Conservation (phyloP, 2,329 filamentous ascomycete species). For the Paecilomyces sp. region DNA sequence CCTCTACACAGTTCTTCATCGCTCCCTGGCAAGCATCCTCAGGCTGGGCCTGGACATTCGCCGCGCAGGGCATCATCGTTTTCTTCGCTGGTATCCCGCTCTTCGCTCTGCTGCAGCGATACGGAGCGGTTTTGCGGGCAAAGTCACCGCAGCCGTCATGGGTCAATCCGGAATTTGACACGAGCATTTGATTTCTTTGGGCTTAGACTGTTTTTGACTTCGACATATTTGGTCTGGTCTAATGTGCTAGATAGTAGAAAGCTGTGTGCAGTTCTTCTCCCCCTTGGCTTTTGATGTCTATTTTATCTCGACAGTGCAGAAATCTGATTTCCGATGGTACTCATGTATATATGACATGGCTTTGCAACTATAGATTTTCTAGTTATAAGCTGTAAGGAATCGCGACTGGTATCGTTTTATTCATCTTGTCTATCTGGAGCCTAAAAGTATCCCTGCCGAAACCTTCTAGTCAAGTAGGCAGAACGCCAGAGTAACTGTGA, state of each 20-base stretch:
- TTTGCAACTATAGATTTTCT: not conserved
- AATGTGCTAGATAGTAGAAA: too few species aligned
- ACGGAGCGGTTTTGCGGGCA: conserved; percentile 30
- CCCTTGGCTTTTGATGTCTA: not conserved
- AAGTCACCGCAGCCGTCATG: conserved; percentile 34
- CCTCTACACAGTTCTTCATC: conserved; percentile 41
- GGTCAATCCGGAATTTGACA: conserved; percentile 40
- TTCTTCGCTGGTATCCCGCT: conserved; percentile 32
- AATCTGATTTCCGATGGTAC: too few species aligned
- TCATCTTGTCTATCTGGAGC: not conserved
- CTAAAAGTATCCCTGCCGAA: not conserved
- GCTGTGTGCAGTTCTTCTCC: not conserved
- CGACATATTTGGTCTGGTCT: too few species aligned
- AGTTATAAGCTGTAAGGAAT: conserved; percentile 1
- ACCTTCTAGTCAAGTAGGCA: not conserved
- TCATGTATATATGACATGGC: not conserved
- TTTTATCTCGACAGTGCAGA: too few species aligned
- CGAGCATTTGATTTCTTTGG: not conserved
- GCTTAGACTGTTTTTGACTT: too few species aligned
- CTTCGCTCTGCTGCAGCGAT: conserved; percentile 34
- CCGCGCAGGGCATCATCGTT: conserved; percentile 42
- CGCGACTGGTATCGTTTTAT: conserved; percentile 8
- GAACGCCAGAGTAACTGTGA: not conserved
- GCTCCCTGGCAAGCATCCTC: conserved; percentile 38
- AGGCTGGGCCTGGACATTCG: conserved; percentile 48